Conservation (phyloP, 495 filamentous ascomycete genomes). For the Lophium mytilinum region DNA sequence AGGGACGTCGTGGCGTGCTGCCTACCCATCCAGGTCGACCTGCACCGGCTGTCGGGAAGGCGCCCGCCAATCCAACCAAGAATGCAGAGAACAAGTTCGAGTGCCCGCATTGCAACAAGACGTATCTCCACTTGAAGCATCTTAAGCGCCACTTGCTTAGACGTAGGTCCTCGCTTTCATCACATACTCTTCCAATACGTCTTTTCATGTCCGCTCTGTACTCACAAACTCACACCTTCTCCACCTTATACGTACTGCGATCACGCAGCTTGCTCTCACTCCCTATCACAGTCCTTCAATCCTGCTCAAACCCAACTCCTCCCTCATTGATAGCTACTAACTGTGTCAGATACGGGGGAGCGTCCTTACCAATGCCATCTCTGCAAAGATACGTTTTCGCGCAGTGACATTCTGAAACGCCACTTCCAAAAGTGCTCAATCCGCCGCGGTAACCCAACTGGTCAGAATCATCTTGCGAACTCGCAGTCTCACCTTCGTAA, state of each 20-base stretch:
- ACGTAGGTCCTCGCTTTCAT: constrained; percentile 57
- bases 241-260: not conserved
- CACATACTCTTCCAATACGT: not conserved
- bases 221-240: not conserved
- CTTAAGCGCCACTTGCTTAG: constrained; percentile 89
- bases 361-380: constrained; percentile 94
- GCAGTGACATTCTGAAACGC: constrained; percentile 95
- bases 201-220: not conserved
- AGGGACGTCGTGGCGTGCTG: constrained; percentile 79
- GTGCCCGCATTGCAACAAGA: constrained; percentile 94
- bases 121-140: constrained; percentile 95
- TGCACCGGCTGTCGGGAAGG: constrained; percentile 62
- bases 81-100: constrained; percentile 95
- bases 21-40: constrained; percentile 82
- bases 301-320: no score
- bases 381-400: constrained; percentile 96
- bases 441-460: constrained; percentile 86
- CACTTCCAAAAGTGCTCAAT: constrained; percentile 98
- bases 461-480: constrained; percentile 83
- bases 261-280: no score
- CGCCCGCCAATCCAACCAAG: constrained; percentile 75
- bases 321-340: not conserved
- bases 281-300: no score
- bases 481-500: constrained; percentile 82
- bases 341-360: constrained; percentile 73